A percentile compares a stretch with the other conserved stretches of the same genome.
Evolutionary conservation across 148 eudicot genomes (phyloP).

Genomic region (Chenopodium formosanum): DNA sequence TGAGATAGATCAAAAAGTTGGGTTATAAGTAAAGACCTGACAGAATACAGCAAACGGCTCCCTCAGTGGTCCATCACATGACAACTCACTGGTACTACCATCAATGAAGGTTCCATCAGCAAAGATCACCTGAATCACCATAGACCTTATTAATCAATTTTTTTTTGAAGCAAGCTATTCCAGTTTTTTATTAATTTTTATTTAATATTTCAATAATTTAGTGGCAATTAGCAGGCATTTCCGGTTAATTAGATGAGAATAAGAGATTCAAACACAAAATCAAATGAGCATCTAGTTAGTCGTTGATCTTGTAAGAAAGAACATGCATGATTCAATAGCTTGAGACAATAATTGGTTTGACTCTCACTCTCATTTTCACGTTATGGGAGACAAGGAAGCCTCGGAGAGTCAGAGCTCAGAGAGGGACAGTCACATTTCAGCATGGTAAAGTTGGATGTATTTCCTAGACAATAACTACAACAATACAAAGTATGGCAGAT

Average conservation of each 20-base stretch:
- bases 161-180: background rate
- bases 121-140: slow-evolving; percentile 69
- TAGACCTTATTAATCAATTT: slow-evolving; percentile 5
- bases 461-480: no score
- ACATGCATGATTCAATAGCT: background rate
- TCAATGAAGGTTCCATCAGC: slow-evolving; percentile 97
- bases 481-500: no score
- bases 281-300: background rate
- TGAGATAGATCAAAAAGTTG: background rate
- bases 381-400: background rate
- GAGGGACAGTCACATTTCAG: no score
- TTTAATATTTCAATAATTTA: background rate
- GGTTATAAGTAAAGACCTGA: slow-evolving; percentile 47
- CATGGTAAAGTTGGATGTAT: no score
- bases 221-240: background rate
- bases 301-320: background rate
- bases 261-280: background rate
- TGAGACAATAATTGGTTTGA: background rate
- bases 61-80: slow-evolving; percentile 94
- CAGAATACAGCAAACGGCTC: slow-evolving; percentile 86
- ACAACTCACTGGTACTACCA: slow-evolving; percentile 96
- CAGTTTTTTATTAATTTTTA: background rate
- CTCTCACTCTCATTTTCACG: background rate
- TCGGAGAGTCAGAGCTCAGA: no score
- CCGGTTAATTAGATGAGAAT: background rate